These are phyloP conservation scores for Rhizopogon vesiculosus DNA, from an alignment of 768 basidiomycete species.

Conservation along the genomic window DNA sequence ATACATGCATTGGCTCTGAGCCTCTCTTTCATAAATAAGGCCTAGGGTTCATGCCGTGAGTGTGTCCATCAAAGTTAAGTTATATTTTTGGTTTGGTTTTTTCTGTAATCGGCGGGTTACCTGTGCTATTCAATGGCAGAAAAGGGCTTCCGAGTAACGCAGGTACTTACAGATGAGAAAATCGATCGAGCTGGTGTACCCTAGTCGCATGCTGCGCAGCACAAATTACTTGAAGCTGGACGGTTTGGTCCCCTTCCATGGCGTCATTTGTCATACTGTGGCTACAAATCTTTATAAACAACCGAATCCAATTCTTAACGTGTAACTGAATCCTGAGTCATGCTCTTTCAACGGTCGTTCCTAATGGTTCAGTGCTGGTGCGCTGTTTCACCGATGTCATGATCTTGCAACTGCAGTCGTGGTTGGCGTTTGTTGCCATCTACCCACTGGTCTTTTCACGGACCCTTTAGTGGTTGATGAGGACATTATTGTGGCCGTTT, in stretches of 20 bases:
- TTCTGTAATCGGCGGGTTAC: neutral
- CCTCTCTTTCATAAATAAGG: neutral
- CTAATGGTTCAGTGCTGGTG: too few species aligned
- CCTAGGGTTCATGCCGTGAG: neutral
- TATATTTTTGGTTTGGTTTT: too few species aligned
- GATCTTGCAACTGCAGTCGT: neutral
- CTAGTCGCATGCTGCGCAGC: too few species aligned
- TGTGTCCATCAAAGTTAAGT: neutral
- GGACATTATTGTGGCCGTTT: neutral
- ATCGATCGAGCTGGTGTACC: too few species aligned
- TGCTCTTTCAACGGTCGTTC: neutral
- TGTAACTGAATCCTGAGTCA: neutral
- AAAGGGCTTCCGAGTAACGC: neutral
- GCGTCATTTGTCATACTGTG: neutral
- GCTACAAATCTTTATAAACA: neutral
- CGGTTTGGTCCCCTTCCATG: neutral
- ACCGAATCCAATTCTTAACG: too few species aligned
- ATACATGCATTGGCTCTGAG: too few species aligned
- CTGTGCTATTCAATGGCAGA: neutral
- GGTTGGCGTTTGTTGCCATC: neutral
- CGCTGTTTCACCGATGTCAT: neutral
- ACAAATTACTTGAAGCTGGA: neutral
- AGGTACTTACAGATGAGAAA: neutral
- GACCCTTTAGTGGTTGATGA: neutral
- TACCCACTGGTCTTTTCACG: neutral